Conservation (phyloP, 306 rosid genomes). For the Dalbergia oliveri region DNA sequence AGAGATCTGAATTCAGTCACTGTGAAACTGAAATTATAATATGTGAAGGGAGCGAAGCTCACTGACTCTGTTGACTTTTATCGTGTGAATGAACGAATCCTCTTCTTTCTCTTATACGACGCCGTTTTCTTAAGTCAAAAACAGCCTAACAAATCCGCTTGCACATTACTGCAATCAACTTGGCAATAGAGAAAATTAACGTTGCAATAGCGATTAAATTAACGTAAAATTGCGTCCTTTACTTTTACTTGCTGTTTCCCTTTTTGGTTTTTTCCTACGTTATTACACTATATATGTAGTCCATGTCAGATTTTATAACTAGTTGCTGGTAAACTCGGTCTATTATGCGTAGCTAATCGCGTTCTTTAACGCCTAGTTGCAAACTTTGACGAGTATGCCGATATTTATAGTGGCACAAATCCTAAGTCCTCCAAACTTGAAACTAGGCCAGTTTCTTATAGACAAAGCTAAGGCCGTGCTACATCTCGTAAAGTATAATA, state of each 20-base stretch:
- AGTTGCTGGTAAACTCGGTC: too few species aligned
- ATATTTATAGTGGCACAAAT: too few species aligned
- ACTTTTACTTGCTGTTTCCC: neutral
- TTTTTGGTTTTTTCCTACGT: neutral
- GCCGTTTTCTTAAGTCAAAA: conserved; percentile 7
- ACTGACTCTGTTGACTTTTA: conserved; percentile 39
- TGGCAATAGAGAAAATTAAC: too few species aligned
- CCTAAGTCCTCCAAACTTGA: too few species aligned
- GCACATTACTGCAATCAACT: neutral
- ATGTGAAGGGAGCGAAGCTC: neutral
- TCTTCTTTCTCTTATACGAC: conserved; percentile 2
- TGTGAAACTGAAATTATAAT: too few species aligned
- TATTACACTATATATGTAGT: too few species aligned
- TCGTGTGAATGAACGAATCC: neutral
- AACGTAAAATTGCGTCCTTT: neutral
- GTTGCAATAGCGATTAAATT: too few species aligned
- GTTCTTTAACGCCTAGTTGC: neutral
- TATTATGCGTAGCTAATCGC: neutral
- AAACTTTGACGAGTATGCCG: too few species aligned
- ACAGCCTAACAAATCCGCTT: neutral
- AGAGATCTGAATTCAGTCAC: conserved; percentile 15
- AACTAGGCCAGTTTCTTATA: too few species aligned
- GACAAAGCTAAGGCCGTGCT: too few species aligned
- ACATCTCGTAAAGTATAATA: too few species aligned
- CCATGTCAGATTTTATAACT: too few species aligned